phyloP scores from a whole-genome alignment of 2,329 filamentous ascomycete genomes.

The Mycocentrospora acerina region DNA sequence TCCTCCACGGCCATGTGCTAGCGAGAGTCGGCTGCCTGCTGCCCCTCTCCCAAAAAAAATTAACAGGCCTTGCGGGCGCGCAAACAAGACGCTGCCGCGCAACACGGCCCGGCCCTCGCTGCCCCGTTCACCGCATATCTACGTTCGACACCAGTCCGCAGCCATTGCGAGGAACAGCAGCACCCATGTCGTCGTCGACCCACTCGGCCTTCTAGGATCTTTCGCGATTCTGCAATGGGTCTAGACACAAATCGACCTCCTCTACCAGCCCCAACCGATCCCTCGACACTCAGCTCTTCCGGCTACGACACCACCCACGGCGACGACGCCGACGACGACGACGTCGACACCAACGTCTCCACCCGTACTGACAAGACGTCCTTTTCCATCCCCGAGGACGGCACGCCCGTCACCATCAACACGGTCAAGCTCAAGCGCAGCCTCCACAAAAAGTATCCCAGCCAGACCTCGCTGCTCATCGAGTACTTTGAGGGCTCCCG shows the following conservation, averaged over 20 bases:
- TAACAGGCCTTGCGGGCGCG: neutral
- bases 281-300: conserved; percentile 63
- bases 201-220: conserved; percentile 31
- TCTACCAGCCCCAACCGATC: conserved; percentile 77
- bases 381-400: conserved; percentile 82
- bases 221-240: conserved; percentile 45
- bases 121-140: conserved; percentile 2
- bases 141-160: conserved; percentile 1
- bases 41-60: no score
- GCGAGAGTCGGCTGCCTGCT: neutral
- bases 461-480: conserved; percentile 88
- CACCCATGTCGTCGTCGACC: conserved; percentile 34
- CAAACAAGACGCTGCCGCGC: neutral
- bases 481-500: conserved; percentile 91
- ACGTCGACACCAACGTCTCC: conserved; percentile 68
- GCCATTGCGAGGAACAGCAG: conserved; percentile 14
- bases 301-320: conserved; percentile 52
- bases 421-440: conserved; percentile 67
- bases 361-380: conserved; percentile 68
- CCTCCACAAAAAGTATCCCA: conserved; percentile 58
- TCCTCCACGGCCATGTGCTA: neutral
- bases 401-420: conserved; percentile 87
- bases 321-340: conserved; percentile 48
- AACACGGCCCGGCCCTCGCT: neutral
- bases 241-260: conserved; percentile 57